Conservation (phyloP, 2,329 filamentous ascomycete species). For the Raffaelea deltoideospora region DNA sequence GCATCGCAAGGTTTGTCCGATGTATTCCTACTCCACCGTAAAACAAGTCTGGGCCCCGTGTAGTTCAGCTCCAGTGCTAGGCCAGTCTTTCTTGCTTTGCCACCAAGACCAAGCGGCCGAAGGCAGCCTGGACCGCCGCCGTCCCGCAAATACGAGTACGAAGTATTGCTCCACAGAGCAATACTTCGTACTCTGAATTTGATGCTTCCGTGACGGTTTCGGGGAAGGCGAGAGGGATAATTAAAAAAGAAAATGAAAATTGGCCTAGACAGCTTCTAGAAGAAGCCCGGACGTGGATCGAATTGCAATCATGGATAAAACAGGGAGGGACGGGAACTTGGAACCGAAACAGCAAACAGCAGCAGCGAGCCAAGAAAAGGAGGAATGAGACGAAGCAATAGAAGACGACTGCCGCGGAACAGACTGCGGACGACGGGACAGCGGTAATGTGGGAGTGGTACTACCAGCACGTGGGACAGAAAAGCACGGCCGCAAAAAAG, state of each 20-base stretch:
- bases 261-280: too few relatives aligned
- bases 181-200: not conserved
- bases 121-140: too few relatives aligned
- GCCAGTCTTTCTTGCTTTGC: too few relatives aligned
- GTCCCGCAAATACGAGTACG: not conserved
- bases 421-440: not conserved
- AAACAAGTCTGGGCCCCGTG: too few relatives aligned
- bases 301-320: too few relatives aligned
- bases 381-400: constrained; percentile 9
- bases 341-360: not conserved
- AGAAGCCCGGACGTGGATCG: too few relatives aligned
- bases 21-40: too few relatives aligned
- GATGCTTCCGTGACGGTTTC: not conserved
- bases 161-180: not conserved
- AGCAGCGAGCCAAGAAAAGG: not conserved
- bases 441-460: not conserved
- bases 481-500: too few relatives aligned
- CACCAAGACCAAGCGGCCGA: too few relatives aligned
- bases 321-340: not conserved
- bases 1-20: too few relatives aligned
- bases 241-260: not conserved
- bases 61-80: too few relatives aligned
- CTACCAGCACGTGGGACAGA: too few relatives aligned
- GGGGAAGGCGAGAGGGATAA: not conserved
- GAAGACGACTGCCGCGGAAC: not conserved